These are phyloP conservation scores for Spathaspora girioi DNA, from an alignment of 805 yeast genomes.

Conservation along the genomic window DNA sequence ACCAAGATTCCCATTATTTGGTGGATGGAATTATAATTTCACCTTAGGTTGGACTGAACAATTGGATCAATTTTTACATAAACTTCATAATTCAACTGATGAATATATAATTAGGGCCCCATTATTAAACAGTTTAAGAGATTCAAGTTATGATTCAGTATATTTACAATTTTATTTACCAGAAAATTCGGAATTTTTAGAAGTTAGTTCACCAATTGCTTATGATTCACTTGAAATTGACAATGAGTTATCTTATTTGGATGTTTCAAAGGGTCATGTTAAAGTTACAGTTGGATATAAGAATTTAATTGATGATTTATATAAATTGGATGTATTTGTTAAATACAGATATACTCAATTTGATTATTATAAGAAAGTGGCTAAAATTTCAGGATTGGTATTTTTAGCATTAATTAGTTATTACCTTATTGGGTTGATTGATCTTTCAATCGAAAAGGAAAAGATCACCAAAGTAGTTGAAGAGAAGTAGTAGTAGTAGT, in stretches of 20 bases:
- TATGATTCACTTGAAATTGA: slow-evolving; percentile 26
- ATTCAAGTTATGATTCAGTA: slow-evolving; percentile 63
- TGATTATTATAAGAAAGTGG: slow-evolving; percentile 61
- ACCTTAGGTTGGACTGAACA: slow-evolving; percentile 89
- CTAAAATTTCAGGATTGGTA: slow-evolving; percentile 58
- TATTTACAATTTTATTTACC: slow-evolving; percentile 70
- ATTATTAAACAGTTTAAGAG: slow-evolving; percentile 65
- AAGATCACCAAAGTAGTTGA: background rate
- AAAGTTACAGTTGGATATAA: slow-evolving; percentile 57
- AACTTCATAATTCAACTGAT: slow-evolving; percentile 35
- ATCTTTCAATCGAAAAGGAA: slow-evolving; percentile 23
- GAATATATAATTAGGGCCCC: slow-evolving; percentile 65
- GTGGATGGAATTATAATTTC: slow-evolving; percentile 94
- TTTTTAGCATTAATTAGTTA: slow-evolving; percentile 57
- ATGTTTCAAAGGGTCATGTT: slow-evolving; percentile 73
- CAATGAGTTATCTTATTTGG: slow-evolving; percentile 62
- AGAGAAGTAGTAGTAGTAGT: background rate
- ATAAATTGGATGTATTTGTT: slow-evolving; percentile 52
- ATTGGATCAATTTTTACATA: slow-evolving; percentile 50
- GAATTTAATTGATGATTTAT: slow-evolving; percentile 69
- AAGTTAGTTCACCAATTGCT: slow-evolving; percentile 54
- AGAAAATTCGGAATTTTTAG: slow-evolving; percentile 69
- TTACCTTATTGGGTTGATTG: slow-evolving; percentile 39
- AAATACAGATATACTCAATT: slow-evolving; percentile 57
- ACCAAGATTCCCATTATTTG: slow-evolving; percentile 93